Evolutionary conservation across 805 yeast species (phyloP).

Genomic region (Torulaspora franciscae): DNA sequence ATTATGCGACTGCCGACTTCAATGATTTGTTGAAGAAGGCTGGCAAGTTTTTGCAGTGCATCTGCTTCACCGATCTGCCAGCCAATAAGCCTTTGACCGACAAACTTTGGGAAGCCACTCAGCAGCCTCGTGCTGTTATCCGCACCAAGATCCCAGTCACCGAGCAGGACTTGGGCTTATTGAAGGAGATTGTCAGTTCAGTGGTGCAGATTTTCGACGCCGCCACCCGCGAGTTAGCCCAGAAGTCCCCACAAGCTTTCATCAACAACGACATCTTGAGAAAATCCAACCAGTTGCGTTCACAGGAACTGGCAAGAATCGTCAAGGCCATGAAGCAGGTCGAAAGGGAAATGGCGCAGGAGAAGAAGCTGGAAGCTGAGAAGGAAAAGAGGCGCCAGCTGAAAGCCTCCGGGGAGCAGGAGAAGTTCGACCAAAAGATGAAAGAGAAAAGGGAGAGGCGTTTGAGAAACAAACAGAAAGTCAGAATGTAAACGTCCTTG

Average conservation of each 20-base stretch:
- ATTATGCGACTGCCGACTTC: constrained; percentile 40
- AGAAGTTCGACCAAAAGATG: constrained; percentile 71
- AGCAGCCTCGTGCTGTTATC: constrained; percentile 48
- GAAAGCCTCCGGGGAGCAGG: constrained; percentile 66
- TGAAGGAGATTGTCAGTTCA: constrained; percentile 48
- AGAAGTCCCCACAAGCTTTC: constrained; percentile 42
- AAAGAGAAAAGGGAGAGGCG: constrained; percentile 78
- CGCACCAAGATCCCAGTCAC: constrained; percentile 50
- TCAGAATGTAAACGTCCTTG: constrained; percentile 28
- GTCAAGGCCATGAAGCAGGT: constrained; percentile 60
- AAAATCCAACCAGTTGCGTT: constrained; percentile 75
- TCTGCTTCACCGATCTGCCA: constrained; percentile 84
- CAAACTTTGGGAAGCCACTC: constrained; percentile 49
- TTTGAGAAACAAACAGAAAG: constrained; percentile 57
- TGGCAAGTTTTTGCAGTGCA: constrained; percentile 49
- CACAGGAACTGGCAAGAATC: constrained; percentile 63
- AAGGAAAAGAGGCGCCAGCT: constrained; percentile 57
- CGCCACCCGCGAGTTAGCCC: constrained; percentile 38
- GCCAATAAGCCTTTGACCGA: constrained; percentile 60
- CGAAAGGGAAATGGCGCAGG: constrained; percentile 63
- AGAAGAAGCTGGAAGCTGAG: constrained; percentile 64
- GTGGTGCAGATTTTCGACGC: constrained; percentile 57
- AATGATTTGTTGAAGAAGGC: constrained; percentile 42
- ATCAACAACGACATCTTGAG: constrained; percentile 72
- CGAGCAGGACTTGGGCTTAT: constrained; percentile 45